phyloP scores from a whole-genome alignment of 2,329 filamentous ascomycete species.

The Tolypocladium paradoxum region DNA sequence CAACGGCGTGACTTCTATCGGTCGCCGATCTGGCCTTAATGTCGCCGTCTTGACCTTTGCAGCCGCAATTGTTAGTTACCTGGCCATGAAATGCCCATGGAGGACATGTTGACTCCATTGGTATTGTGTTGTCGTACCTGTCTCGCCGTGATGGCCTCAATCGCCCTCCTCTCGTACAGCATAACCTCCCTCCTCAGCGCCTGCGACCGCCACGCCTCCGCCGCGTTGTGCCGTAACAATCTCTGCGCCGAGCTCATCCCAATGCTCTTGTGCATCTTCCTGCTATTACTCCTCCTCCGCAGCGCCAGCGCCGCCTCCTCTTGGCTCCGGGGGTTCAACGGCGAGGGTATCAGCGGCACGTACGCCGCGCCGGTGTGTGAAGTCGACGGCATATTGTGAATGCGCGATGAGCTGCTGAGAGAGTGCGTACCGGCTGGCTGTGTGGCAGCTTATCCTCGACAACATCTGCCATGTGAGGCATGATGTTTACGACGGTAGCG shows the following conservation, averaged over 20 bases:
- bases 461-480: neutral
- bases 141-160: constrained; percentile 1
- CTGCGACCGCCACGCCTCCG: constrained; percentile 27
- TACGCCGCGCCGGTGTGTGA: constrained; percentile 1
- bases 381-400: neutral
- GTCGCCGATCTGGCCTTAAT: neutral
- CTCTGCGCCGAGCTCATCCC: constrained; percentile 28
- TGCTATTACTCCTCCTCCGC: neutral
- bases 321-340: constrained; percentile 13
- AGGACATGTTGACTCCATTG: too few relatives aligned
- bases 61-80: neutral
- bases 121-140: neutral
- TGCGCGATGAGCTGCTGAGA: neutral
- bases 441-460: neutral
- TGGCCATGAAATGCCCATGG: too few relatives aligned
- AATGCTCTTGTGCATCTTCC: constrained; percentile 4
- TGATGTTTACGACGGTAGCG: neutral
- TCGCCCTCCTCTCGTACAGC: constrained; percentile 10
- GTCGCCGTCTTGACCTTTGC: neutral
- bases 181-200: constrained; percentile 16
- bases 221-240: constrained; percentile 31
- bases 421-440: neutral
- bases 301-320: neutral
- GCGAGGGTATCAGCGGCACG: constrained; percentile 16
- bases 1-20: neutral